These are phyloP conservation scores for Saxophila tyrrhenica DNA, from an alignment of 495 filamentous ascomycete genomes.

Conservation along the genomic window DNA sequence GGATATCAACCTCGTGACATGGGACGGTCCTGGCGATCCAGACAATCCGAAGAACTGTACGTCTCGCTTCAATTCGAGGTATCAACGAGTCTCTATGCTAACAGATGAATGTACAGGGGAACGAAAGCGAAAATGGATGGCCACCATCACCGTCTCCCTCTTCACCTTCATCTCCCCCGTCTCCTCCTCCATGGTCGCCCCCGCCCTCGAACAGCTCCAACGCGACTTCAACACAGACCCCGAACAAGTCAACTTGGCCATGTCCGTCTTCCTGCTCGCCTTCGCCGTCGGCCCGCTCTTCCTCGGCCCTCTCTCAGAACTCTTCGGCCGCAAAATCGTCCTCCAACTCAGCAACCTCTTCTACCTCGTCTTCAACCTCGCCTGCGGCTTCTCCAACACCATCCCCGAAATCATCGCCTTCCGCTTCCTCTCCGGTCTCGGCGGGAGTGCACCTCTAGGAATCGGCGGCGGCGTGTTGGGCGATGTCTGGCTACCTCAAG, in stretches of 20 bases:
- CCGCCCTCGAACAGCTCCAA: slow-evolving; percentile 45
- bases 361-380: slow-evolving; percentile 31
- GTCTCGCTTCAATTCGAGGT: too few species aligned
- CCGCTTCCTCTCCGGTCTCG: slow-evolving; percentile 32
- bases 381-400: slow-evolving; percentile 31
- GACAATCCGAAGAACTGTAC: slow-evolving; percentile 30
- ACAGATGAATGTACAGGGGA: too few species aligned
- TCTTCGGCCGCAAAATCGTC: slow-evolving; percentile 30
- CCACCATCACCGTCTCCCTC: slow-evolving; percentile 37
- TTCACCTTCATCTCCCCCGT: slow-evolving; percentile 64
- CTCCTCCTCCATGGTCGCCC: slow-evolving; percentile 62
- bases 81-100: too few species aligned
- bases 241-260: slow-evolving; percentile 45
- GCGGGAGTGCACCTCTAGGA: slow-evolving; percentile 32
- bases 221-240: slow-evolving; percentile 44
- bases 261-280: slow-evolving; percentile 66
- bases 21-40: slow-evolving; percentile 31
- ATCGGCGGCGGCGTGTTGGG: slow-evolving; percentile 32
- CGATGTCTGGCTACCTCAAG: slow-evolving; percentile 30
- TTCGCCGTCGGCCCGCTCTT: slow-evolving; percentile 50
- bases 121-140: slow-evolving; percentile 50
- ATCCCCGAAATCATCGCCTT: slow-evolving; percentile 30
- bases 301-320: slow-evolving; percentile 31
- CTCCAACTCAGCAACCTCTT: slow-evolving; percentile 32
- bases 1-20: slow-evolving; percentile 25